Base-by-base conservation (phyloP, 192 early-diverging fungal genomes). In the Cladochytrium replicatum region DNA sequence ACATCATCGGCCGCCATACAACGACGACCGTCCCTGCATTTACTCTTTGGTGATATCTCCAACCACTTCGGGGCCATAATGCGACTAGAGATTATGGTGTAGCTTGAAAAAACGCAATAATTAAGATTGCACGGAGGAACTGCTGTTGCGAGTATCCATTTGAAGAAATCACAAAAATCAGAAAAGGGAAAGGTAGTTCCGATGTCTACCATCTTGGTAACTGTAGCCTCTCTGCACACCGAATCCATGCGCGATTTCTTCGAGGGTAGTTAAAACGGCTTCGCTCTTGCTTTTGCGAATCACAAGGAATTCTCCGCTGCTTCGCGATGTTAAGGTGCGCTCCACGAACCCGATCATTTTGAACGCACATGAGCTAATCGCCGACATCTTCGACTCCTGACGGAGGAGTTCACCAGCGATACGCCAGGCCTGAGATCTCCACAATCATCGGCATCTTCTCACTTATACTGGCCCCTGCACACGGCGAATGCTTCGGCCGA, bases 1-100 rank as follows among this genome's bases (percentile, higher is more conserved):
- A 51, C 47, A 51, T 51, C 7, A 51, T 51, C 41, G 50, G 50
- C 11, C 50, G 6, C 50, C 50, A 11, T 51, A 51, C 47, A 29
- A 48, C 47, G 45, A 29, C n/a, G 50, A 43, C 4, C 6, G 50
- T 13, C 38, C 8, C n/a, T 51, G 50, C 26, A 51, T 4, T n/a
- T 51, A 51, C 41, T 51, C n/a, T 45, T 29, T 9, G 50, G n/a
- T n/a, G 47, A 51, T 13, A 7, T 41, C 41, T 17, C 22, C 41
- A 13, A 37, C 34, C 34, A 37, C n/a, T n/a, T n/a, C n/a, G n/a
- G n/a, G n/a, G n/a, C n/a, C n/a, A n/a, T n/a, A n/a, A n/a, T n/a
- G n/a, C n/a, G n/a, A n/a, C n/a, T n/a, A n/a, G n/a, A n/a, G n/a
- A n/a, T n/a, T n/a, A n/a, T n/a, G n/a, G n/a, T n/a, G n/a, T n/a